Base-by-base conservation (phyloP, 768 basidiomycete genomes). In the Psilocybe cyanescens region DNA sequence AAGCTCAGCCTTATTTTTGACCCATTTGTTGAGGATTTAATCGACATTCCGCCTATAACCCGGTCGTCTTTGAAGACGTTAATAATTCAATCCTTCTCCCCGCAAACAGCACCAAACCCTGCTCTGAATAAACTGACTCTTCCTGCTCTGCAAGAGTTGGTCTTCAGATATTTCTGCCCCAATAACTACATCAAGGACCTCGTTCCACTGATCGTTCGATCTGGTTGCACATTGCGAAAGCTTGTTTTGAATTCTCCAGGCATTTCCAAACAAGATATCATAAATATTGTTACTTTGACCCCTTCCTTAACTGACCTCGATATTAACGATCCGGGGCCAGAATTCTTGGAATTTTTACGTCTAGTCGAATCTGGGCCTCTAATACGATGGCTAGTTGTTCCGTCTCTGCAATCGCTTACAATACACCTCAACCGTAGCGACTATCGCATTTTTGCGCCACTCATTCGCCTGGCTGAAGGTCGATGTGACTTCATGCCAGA, bases 1-100 rank as follows among this genome's bases (percentile, higher is more conserved):
- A 57, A 55, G 39, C 56, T 63, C 29, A 58, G 55, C n/a, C 60
- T 66, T 19, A 62, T 51, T n/a, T 62, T 62, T 39, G 54, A 53
- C 12, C 24, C 28, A 11, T 29, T 19, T 37, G 19, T 45, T 45
- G 24, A 12, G 24, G 58, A 53, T 6, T 8, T 52, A 16, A 54
- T 44, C 11, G 44, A 39, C 46, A 48, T 57, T 44, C 61, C 55
- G 24, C 46, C 58, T 49, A 48, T 16, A 8, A 55, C 51, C 8
- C 28, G 51, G 17, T 8, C n/a, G 9, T 33, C 45, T 12, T 24
- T 59, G 30, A 59, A 37, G 24, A 46, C 52, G 11, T 28, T 59
- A 6, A 37, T 35, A 8, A 44, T 59, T 31, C 51, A 53, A 30
- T 17, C 29, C 8, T 35, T 33, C 31, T 16, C 30, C 24, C 41